Base-by-base conservation (phyloP, 1,284 basidiomycete species). In the Ganoderma multipileum region DNA sequence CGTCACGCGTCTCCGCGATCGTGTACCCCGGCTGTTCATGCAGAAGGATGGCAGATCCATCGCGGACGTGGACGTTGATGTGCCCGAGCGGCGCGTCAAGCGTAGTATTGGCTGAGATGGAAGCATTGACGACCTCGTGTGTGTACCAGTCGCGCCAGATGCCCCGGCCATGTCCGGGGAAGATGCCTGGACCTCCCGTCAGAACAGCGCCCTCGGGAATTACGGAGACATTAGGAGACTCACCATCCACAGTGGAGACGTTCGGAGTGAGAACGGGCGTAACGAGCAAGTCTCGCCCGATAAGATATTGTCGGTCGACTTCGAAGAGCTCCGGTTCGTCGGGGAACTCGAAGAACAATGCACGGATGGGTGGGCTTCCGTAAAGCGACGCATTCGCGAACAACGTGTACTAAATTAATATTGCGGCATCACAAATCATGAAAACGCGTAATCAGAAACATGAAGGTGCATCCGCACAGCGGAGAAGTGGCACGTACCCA, bases 91-190 rank as follows among this genome's bases (percentile, higher is more conserved):
- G 89, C 2, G 88, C 86, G 36, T 79, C 69, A 20, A 92, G 82
- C 5, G 85, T 85, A 0, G 83, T 84, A 68, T 82, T 83, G 26
- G 73, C 75, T 26, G 82, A 81, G 12, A 76, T 61, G 8, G 79
- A 76, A 23, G 78, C 80, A 71, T 83, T 79, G 52, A 87, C 84
- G 50, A 82, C 82, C 42, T 85, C 81, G 74, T 92, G 90, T 0
- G 89, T 92, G 79, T 89, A 93, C 87, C 91, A 93, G 78, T 94
- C 92, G 64, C 91, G 85, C 92, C 91, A 95, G 67, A 84, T 80
- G 0, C 87, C 85, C 18, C 79, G 80, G n/a, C 87, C 87, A 66
- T 84, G 80, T 0, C 90, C 90, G 36, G 89, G 89, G 81, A 92
- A 88, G 59, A 90, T 82, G 54, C 85, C 89, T 89, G 62, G 6